phyloP scores from a whole-genome alignment of 306 rosid genomes.

The Purshia tridentata region DNA sequence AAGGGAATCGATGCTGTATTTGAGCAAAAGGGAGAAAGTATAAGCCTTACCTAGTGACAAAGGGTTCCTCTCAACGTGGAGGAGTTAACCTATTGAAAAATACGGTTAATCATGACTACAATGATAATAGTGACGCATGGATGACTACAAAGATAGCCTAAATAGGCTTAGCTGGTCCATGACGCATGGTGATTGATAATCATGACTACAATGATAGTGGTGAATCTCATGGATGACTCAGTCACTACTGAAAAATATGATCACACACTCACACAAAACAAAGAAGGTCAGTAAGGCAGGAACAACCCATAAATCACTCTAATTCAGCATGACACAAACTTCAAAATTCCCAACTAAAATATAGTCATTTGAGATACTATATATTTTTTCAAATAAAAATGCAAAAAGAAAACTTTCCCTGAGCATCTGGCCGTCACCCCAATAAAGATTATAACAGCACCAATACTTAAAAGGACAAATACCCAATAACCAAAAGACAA shows the following conservation, averaged over 20 bases:
- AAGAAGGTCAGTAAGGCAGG: constrained; percentile 17
- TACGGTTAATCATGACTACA: too few relatives aligned
- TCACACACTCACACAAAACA: neutral
- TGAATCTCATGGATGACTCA: neutral
- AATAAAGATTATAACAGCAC: neutral
- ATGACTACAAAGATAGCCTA: too few relatives aligned
- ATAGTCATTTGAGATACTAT: neutral
- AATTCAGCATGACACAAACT: neutral
- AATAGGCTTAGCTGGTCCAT: too few relatives aligned
- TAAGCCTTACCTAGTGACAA: too few relatives aligned
- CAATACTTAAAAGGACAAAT: neutral
- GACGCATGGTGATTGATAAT: neutral
- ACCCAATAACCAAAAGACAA: neutral
- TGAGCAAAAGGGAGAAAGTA: too few relatives aligned
- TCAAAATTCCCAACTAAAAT: neutral
- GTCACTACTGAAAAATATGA: neutral
- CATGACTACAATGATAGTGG: neutral
- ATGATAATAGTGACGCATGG: too few relatives aligned
- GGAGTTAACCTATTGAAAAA: too few relatives aligned
- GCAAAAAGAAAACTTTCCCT: neutral
- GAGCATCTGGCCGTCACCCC: neutral
- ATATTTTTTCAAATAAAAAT: neutral
- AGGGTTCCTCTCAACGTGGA: too few relatives aligned
- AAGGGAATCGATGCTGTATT: too few relatives aligned
- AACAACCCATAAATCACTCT: constrained; percentile 10